These are phyloP conservation scores for Diplodia sapinea DNA, from an alignment of 2,329 filamentous ascomycete genomes.

Conservation along the genomic window DNA sequence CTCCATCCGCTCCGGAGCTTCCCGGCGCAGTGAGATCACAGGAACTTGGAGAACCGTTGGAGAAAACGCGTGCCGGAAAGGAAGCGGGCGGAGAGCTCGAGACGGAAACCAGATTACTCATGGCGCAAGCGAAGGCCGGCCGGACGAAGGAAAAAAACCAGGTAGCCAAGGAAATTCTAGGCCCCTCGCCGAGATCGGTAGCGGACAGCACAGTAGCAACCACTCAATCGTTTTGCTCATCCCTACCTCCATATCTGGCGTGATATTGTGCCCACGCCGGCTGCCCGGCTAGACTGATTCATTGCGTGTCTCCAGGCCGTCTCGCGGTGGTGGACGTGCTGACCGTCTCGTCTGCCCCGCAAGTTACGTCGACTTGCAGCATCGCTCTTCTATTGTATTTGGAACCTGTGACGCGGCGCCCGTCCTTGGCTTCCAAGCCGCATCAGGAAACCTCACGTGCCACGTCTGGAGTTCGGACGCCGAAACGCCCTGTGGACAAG, in stretches of 20 bases:
- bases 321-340: neutral
- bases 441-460: neutral
- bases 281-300: neutral
- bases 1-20: slow-evolving; percentile 9
- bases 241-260: slow-evolving; percentile 1
- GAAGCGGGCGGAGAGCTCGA: neutral
- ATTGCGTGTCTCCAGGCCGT: neutral
- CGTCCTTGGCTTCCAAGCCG: neutral
- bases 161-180: slow-evolving; percentile 11
- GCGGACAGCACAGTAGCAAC: slow-evolving; percentile 1
- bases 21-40: slow-evolving; percentile 16
- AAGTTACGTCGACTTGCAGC: slow-evolving; percentile 8
- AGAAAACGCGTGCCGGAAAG: neutral
- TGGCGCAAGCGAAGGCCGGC: neutral
- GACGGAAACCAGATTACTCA: slow-evolving; percentile 13
- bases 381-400: neutral
- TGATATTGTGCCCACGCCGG: neutral
- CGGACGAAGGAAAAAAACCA: neutral
- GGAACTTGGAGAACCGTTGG: neutral
- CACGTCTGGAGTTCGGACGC: neutral
- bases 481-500: neutral
- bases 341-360: slow-evolving; percentile 4
- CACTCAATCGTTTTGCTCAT: neutral
- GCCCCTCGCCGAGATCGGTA: slow-evolving; percentile 23
- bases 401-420: neutral